phyloP scores from a whole-genome alignment of 305 asterid species.

The Rubia tinctorum region DNA sequence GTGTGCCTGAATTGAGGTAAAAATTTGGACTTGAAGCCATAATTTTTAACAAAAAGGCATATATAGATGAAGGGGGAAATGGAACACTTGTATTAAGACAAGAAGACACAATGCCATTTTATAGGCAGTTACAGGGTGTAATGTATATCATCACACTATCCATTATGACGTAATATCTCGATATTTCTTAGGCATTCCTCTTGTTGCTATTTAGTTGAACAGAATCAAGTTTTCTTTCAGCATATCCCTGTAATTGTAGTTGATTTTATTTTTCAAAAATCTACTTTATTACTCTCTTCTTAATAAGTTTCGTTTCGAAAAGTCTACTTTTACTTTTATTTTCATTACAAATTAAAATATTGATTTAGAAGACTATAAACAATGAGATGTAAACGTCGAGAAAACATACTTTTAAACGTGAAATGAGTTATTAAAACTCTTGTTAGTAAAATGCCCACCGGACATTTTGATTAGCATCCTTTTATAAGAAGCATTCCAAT shows the following conservation, averaged over 20 bases:
- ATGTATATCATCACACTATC: neutral
- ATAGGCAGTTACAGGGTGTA: neutral
- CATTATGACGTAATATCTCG: neutral
- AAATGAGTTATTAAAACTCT: no score
- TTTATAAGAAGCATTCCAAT: no score
- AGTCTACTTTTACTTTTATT: no score
- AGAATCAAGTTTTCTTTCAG: neutral
- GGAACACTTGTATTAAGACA: neutral
- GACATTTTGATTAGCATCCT: no score
- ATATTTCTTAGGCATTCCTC: neutral
- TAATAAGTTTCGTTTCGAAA: no score
- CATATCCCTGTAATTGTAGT: neutral
- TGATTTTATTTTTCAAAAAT: no score
- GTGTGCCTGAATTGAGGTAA: neutral
- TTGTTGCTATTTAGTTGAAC: neutral
- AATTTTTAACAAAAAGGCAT: neutral
- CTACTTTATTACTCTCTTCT: no score
- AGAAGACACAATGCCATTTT: neutral
- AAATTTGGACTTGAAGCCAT: neutral
- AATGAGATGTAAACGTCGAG: no score
- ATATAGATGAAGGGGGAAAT: neutral
- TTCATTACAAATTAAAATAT: no score
- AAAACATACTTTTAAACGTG: no score
- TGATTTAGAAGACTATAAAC: no score
- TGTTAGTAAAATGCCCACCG: no score